A percentile compares a stretch with the other conserved stretches of the same genome.
These are phyloP conservation scores for Solanum etuberosum DNA, from an alignment of 257 asterid genomes.

Conservation along the genomic window DNA sequence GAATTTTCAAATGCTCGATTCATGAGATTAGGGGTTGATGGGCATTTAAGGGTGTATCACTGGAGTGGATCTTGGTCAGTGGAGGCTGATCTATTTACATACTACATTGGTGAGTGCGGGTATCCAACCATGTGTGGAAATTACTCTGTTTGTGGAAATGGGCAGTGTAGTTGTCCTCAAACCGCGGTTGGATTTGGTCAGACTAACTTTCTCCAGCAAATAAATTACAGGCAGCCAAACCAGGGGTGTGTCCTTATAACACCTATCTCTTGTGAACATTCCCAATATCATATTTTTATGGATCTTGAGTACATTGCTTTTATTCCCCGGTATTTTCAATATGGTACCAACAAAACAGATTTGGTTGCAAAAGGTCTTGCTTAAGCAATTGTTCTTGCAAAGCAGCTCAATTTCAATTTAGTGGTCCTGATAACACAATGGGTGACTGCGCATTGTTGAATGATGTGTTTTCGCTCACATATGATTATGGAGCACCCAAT, in stretches of 20 bases:
- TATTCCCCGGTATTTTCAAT: neutral
- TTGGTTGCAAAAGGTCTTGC: constrained; percentile 7
- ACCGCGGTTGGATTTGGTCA: neutral
- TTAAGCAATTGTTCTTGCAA: constrained; percentile 12
- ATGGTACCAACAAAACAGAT: neutral
- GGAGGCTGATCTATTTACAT: neutral
- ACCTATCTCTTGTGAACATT: constrained; percentile 6
- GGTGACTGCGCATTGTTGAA: neutral
- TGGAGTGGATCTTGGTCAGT: neutral
- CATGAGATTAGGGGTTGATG: neutral
- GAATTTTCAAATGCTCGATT: neutral
- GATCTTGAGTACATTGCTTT: neutral
- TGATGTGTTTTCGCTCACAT: constrained; percentile 2
- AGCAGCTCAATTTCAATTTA: constrained; percentile 5
- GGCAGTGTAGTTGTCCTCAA: constrained; percentile 5
- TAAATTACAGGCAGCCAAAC: neutral
- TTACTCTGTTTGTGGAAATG: constrained; percentile 3
- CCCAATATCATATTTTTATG: neutral
- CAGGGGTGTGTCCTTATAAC: neutral
- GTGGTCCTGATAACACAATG: neutral
- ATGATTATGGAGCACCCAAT: neutral
- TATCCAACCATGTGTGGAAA: constrained; percentile 5
- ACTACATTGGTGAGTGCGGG: neutral
- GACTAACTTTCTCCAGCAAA: neutral
- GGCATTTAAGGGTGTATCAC: neutral